Conservation (phyloP, 2,329 filamentous ascomycete species). For the Saccharata proteae region DNA sequence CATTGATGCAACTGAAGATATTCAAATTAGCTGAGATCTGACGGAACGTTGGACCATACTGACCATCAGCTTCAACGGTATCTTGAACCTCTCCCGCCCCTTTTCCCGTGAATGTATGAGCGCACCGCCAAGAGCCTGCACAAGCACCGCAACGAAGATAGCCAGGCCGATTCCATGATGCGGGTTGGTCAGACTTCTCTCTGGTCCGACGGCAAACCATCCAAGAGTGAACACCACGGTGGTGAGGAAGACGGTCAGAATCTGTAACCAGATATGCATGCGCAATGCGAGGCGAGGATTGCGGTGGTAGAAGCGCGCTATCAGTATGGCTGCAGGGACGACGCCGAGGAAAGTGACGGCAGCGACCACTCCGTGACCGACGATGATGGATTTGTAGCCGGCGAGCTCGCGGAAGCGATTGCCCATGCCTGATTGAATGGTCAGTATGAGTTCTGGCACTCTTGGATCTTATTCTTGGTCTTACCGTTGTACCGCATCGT, state of each 20-base stretch:
- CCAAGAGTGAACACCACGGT: conserved; percentile 64
- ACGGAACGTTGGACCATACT: conserved; percentile 12
- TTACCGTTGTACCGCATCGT: conserved; percentile 78
- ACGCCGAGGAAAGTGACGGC: conserved; percentile 63
- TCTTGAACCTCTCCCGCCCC: conserved; percentile 39
- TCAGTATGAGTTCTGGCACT: conserved; percentile 10
- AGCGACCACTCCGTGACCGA: conserved; percentile 60
- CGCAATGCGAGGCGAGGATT: conserved; percentile 50
- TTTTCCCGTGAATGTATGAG: conserved; percentile 46
- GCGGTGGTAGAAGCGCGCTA: conserved; percentile 56
- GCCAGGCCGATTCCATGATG: conserved; percentile 77
- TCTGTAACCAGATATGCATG: conserved; percentile 63
- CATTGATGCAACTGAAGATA: conserved; percentile 68
- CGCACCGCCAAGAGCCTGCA: conserved; percentile 59
- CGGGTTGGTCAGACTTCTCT: conserved; percentile 62
- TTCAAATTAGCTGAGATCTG: background rate
- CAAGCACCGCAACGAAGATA: conserved; percentile 59
- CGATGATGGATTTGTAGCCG: conserved; percentile 59
- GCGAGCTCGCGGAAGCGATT: conserved; percentile 60
- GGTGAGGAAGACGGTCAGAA: conserved; percentile 53
- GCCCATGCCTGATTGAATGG: conserved; percentile 61
- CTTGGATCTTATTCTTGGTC: conserved; percentile 11
- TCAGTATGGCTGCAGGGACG: conserved; percentile 61
- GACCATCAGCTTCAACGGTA: conserved; percentile 48
- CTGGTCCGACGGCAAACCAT: conserved; percentile 65